Percentiles rank a stretch among this genome's conserved stretches.
Evolutionary conservation across 768 basidiomycete species (phyloP).

Genomic region (Pleurotus salmoneostramineus): DNA sequence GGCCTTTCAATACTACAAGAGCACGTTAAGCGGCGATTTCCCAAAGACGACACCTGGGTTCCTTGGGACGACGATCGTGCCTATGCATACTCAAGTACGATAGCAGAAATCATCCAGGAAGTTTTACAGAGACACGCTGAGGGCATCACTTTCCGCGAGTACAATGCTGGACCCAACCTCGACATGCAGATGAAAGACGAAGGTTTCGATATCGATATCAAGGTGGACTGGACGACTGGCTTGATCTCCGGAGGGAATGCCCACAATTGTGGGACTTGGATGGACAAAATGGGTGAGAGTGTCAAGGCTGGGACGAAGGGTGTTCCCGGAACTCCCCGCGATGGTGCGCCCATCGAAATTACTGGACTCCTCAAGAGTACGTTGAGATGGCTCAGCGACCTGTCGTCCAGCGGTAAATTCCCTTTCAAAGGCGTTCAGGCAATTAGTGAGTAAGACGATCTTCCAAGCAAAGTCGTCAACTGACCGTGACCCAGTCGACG

Average conservation of each 20-base stretch:
- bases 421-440: constrained; percentile 89
- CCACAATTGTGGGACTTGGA: constrained; percentile 92
- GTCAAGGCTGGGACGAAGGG: constrained; percentile 91
- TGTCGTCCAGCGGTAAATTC: constrained; percentile 66
- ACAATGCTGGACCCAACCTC: constrained; percentile 95
- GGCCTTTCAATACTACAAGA: constrained; percentile 80
- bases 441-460: constrained; percentile 47
- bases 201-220: constrained; percentile 91
- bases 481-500: constrained; percentile 43
- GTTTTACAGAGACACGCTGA: constrained; percentile 90
- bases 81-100: constrained; percentile 73
- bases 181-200: constrained; percentile 94
- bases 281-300: constrained; percentile 99
- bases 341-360: constrained; percentile 95
- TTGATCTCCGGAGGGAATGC: constrained; percentile 84
- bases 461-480: not conserved
- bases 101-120: constrained; percentile 97
- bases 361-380: constrained; percentile 92
- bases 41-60: constrained; percentile 91
- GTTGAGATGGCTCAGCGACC: constrained; percentile 77
- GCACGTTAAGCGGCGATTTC: constrained; percentile 88
- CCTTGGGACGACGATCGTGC: constrained; percentile 84
- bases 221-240: constrained; percentile 96
- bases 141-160: constrained; percentile 92
- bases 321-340: constrained; percentile 91